Evolutionary conservation across 371 early-diverging fungal genomes (phyloP).

Genomic region (Mucor racemosus): DNA sequence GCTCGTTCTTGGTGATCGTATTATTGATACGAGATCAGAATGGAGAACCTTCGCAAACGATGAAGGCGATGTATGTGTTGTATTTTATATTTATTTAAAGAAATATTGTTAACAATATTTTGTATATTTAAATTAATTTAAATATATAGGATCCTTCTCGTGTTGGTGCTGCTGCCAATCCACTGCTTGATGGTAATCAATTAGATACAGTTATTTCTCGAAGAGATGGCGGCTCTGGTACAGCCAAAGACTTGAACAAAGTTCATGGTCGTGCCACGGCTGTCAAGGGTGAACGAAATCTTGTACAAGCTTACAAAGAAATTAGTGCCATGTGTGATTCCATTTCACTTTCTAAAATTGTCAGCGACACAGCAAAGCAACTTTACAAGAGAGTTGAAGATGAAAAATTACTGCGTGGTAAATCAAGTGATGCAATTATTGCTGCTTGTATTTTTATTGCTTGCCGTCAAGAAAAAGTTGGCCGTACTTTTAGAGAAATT

Average conservation of each 20-base stretch:
- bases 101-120: conserved; percentile 8
- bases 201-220: conserved; percentile 91
- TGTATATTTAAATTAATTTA: neutral
- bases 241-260: conserved; percentile 75
- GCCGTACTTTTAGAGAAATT: conserved; percentile 98
- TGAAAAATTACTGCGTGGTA: conserved; percentile 89
- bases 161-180: conserved; percentile 97
- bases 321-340: conserved; percentile 94
- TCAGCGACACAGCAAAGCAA: conserved; percentile 95
- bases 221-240: conserved; percentile 81
- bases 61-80: conserved; percentile 77
- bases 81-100: conserved; percentile 28
- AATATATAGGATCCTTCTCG: conserved; percentile 90
- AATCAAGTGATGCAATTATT: conserved; percentile 90
- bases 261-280: conserved; percentile 77
- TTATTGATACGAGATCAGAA: conserved; percentile 99
- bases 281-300: conserved; percentile 76
- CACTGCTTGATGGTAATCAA: conserved; percentile 85
- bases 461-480: conserved; percentile 90
- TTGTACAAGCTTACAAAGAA: conserved; percentile 92
- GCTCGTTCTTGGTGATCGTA: conserved; percentile 93
- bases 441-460: conserved; percentile 98
- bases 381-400: conserved; percentile 91
- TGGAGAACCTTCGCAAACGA: conserved; percentile 99
- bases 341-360: conserved; percentile 83